Evolutionary conservation across 257 asterid genomes (phyloP), one percentile per base, ranked within the genome.

Genomic region (Solanum sitiens): DNA sequence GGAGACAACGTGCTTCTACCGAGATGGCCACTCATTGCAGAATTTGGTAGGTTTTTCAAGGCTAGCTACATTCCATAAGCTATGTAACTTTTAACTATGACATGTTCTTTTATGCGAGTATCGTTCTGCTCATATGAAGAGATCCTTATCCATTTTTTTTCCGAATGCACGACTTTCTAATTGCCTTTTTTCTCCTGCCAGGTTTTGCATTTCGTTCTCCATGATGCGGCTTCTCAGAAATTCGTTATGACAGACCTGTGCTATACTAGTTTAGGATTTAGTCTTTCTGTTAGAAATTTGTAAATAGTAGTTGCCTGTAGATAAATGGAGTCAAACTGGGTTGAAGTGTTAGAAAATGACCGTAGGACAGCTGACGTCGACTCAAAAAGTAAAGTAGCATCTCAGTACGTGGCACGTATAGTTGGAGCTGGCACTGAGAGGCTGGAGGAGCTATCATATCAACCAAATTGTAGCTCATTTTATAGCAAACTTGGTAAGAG

Each of bases 331-430:
- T 84, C 94, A 86, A 91, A 90, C 88, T 94, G 86, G 92, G 96
- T 84, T 90, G 92, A 91, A 97, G 98, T 89, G 91, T 96, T 92
- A 96, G 98, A 90, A 94, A 94, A 88, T 90, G 92, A 92, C 71
- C 83, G 83, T 40, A 91, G 63, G 37, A 90, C 89, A 89, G 91
- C 33, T 33, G 47, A 86, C 39, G 92, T 90, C 68, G 92, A 89
- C 89, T 88, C 91, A 87, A 95, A 94, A 93, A 93, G 98, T 91
- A 94, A 93, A 89, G 90, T 85, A 86, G 85, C 92, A 25, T 89
- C 90, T 53, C 89, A 61, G 63, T 25, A 84, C 20, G 94, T 89
- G 72, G 77, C 83, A 86, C 90, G 83, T 88, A 84, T 87, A 11
- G 14, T 63, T 56, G 95, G 95, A 74, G 92, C 91, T 65, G 77